Base-by-base conservation (phyloP, 179 eudicot species). In the Patellifolia procumbens region DNA sequence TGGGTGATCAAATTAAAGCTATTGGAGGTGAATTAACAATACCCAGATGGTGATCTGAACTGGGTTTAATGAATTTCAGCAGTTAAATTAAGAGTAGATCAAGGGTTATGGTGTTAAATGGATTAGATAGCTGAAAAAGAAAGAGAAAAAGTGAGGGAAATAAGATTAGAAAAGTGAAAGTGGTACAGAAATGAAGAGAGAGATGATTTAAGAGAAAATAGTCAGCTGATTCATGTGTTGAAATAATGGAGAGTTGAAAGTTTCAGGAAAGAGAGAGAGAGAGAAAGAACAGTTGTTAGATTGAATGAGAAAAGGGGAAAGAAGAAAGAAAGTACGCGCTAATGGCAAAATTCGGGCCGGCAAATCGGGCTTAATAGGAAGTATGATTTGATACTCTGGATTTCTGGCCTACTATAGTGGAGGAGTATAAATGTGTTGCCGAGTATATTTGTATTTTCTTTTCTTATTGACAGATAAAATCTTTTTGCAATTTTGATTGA, bases 171-270 rank as follows among this genome's bases (percentile, higher is more conserved):
- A 42, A 37, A 20, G 29, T 20, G 15, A 53, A 65, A 5, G 8
- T 35, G 45, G n/a, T 28, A 56, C 0, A 16, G 29, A 49, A 34
- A n/a, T n/a, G n/a, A n/a, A n/a, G n/a, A n/a, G 45, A 26, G 72
- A 28, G 65, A 58, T 55, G 80, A 77, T 61, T 60, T 48, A 39
- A n/a, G 46, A 74, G 53, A 70, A 77, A 70, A 60, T 59, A 19
- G 81, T 78, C 76, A 78, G 77, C 72, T 64, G 77, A 78, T 11
- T 64, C 48, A 73, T 73, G 60, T 72, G 77, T 55, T 72, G 60
- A 78, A 78, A 73, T 64, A 58, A 56, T 64, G 2, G 45, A 35
- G 42, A 26, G 68, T 45, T 78, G 77, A 65, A 78, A 28, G 20
- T 64, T 78, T 72, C 72, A 39, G 45, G 68, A 53, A 74, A 34